phyloP scores from a whole-genome alignment of 148 eudicot species.

The Pharnaceum exiguum region DNA sequence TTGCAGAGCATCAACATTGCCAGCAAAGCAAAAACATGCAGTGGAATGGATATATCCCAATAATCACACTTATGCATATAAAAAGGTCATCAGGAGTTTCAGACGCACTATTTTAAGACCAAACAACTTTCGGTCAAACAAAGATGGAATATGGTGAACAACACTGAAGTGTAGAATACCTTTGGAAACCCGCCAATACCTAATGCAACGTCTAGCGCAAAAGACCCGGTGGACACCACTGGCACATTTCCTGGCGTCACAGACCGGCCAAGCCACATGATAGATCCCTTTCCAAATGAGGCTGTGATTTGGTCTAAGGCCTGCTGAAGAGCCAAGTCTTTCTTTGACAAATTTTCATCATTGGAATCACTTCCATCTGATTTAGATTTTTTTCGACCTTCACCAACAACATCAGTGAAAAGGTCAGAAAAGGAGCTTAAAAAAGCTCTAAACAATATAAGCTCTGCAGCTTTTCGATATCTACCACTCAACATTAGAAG shows the following conservation, averaged over 20 bases:
- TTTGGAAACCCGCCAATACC: slow-evolving; percentile 96
- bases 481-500: too few relatives aligned
- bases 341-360: slow-evolving; percentile 71
- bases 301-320: slow-evolving; percentile 83
- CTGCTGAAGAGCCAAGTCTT: slow-evolving; percentile 74
- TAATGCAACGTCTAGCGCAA: slow-evolving; percentile 76
- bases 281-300: slow-evolving; percentile 90
- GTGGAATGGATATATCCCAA: too few relatives aligned
- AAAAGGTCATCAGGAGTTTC: too few relatives aligned
- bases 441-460: background rate
- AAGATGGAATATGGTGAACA: background rate
- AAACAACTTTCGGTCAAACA: too few relatives aligned
- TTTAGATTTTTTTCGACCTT: slow-evolving; percentile 72
- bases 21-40: background rate
- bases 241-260: slow-evolving; percentile 56
- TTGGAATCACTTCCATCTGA: slow-evolving; percentile 73
- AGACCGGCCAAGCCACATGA: slow-evolving; percentile 94
- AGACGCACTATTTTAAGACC: too few relatives aligned
- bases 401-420: slow-evolving; percentile 14
- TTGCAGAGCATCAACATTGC: background rate
- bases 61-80: too few relatives aligned
- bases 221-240: slow-evolving; percentile 91
- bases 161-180: slow-evolving; percentile 41
- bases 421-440: too few relatives aligned
- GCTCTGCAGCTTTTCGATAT: background rate